These are phyloP conservation scores for Saccharum hybrid DNA, from an alignment of 202 grass and related monocot genomes.

Conservation along the genomic window DNA sequence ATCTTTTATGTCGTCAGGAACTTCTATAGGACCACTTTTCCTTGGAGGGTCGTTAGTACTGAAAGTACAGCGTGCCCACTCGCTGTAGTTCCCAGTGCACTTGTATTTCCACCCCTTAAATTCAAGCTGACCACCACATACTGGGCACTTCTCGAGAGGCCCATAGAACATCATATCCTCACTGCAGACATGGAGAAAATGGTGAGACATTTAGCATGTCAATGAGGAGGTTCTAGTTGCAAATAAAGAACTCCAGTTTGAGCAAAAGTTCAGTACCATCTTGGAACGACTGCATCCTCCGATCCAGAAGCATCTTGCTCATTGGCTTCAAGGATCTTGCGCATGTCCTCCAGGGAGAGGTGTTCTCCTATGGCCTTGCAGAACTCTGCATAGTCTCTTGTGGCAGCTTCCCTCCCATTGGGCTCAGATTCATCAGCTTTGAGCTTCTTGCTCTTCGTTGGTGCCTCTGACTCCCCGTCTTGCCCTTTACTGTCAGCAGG, in stretches of 20 bases:
- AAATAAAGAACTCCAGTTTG: background rate
- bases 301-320: constrained; percentile 63
- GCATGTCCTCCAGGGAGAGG: constrained; percentile 71
- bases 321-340: constrained; percentile 77
- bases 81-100: constrained; percentile 58
- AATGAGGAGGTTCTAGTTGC: background rate
- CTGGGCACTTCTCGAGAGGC: constrained; percentile 61
- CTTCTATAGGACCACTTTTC: constrained; percentile 42
- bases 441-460: constrained; percentile 45
- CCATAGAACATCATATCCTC: constrained; percentile 87
- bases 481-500: constrained; percentile 26
- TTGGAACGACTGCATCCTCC: constrained; percentile 63
- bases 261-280: constrained; percentile 51
- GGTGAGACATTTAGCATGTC: background rate
- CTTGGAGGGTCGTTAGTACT: constrained; percentile 53
- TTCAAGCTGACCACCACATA: constrained; percentile 65
- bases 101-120: constrained; percentile 62
- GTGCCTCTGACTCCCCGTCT: constrained; percentile 32
- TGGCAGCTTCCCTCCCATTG: constrained; percentile 34
- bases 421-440: constrained; percentile 44
- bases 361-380: constrained; percentile 64
- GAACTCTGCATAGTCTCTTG: constrained; percentile 60
- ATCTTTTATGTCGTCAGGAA: constrained; percentile 58
- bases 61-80: constrained; percentile 66
- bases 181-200: constrained; percentile 43